Evolutionary conservation across 176 grass and related monocot species (phyloP), one percentile per base, ranked within the genome.

Genomic region (Oryza punctata): DNA sequence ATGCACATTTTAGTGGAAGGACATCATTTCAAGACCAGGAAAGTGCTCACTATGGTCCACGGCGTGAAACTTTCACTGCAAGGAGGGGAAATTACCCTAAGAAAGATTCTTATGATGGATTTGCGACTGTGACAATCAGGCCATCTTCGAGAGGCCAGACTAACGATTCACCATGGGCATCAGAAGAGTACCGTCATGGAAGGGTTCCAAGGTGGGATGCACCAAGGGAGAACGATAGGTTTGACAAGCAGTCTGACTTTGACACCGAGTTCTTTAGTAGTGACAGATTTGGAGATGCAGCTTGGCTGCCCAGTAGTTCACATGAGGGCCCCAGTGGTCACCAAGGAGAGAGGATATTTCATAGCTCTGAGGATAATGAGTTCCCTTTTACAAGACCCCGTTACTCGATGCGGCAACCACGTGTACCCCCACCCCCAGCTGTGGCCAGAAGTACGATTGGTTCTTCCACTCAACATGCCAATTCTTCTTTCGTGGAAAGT

Each of bases 321-420:
- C 75, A 85, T 72, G 90, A 75, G 83, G 93, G 84, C 61, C 85
- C 80, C 65, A 75, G 78, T 87, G 72, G 77, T 73, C 89, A 88
- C 61, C 89, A 85, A 80, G 85, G 76, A 85, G 93, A 90, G 68
- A 80, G 76, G 65, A 82, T 91, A 70, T 83, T 89, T 78, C 87
- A 90, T 82, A 92, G 75, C 54, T 82, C 82, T 33, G 85, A 90
- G 63, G 33, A 77, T 81, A 87, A 84, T 81, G 88, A 79, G 2
- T 94, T 96, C 16, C 91, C 93, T 65, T 93, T 91, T 88, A 84
- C 87, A 28, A 98, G 86, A 79, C 78, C 85, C 46, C 65, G 85
- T 57, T 94, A 93, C 41, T 84, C 85, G 63, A 77, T 91, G 84
- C 87, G 85, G 50, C 96, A 98, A 52, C 93, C 93, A 69, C 81